Conservation (phyloP, 2,329 filamentous ascomycete species). For the Aspergillus proliferans region DNA sequence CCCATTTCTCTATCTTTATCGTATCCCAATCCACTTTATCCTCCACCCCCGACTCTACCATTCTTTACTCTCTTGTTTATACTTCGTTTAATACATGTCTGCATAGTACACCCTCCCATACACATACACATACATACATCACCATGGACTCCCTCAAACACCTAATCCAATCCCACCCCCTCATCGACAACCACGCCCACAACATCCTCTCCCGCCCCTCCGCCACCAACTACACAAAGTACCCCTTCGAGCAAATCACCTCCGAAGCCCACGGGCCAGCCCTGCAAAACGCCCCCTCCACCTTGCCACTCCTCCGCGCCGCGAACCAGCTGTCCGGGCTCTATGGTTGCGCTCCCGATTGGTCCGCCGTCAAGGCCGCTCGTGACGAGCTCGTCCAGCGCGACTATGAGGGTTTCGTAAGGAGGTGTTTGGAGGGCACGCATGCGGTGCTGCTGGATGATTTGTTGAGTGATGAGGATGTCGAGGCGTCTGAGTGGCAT, state of each 20-base stretch:
- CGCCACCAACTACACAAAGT: conserved; percentile 27
- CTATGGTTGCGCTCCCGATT: conserved; percentile 59
- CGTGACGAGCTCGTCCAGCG: conserved; percentile 43
- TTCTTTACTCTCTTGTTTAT: conserved; percentile 1
- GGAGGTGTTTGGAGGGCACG: conserved; percentile 63
- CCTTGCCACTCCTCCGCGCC: conserved; percentile 64
- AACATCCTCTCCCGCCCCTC: conserved; percentile 34
- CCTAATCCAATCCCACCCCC: conserved; percentile 34
- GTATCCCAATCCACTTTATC: not conserved
- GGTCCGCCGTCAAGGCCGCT: conserved; percentile 50
- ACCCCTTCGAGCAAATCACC: conserved; percentile 57
- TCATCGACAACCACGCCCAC: conserved; percentile 46
- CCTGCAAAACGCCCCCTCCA: conserved; percentile 54
- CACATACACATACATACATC: too few relatives aligned
- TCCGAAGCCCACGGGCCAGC: conserved; percentile 68
- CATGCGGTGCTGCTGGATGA: conserved; percentile 75
- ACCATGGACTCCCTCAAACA: conserved; percentile 25
- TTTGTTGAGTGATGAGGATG: conserved; percentile 54
- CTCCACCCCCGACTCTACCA: not conserved
- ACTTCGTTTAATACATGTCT: not conserved
- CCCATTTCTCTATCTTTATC: not conserved
- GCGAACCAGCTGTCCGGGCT: conserved; percentile 61
- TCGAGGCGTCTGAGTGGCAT: conserved; percentile 59
- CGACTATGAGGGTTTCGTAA: conserved; percentile 53
- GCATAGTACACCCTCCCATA: conserved; percentile 2